These are phyloP conservation scores for Laguncularia racemosa DNA, from an alignment of 345 rosid species.

Conservation along the genomic window DNA sequence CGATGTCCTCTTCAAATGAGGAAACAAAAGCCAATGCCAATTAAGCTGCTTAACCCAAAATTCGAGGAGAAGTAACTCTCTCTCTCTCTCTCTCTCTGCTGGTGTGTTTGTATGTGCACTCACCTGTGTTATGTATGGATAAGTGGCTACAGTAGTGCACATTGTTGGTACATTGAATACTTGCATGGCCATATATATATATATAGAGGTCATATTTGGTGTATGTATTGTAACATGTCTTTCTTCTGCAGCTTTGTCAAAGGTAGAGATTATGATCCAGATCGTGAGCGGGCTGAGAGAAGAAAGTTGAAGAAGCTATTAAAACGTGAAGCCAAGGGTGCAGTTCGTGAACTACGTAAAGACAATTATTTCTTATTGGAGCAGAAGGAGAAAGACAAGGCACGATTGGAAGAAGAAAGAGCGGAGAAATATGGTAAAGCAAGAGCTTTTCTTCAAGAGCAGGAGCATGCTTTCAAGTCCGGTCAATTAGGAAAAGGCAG, in stretches of 20 bases:
- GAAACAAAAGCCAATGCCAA: conserved; percentile 70
- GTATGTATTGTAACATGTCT: not conserved
- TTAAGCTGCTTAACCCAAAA: conserved; percentile 66
- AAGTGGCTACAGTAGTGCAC: not conserved
- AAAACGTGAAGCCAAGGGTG: conserved; percentile 61
- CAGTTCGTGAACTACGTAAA: conserved; percentile 77
- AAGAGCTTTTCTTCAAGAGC: conserved; percentile 84
- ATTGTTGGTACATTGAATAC: not conserved
- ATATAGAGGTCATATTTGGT: not conserved
- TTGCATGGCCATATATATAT: too few relatives aligned
- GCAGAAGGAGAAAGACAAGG: conserved; percentile 59
- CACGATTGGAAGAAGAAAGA: conserved; percentile 43
- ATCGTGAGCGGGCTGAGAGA: conserved; percentile 55
- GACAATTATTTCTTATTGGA: conserved; percentile 49
- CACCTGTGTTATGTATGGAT: not conserved
- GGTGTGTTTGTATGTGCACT: not conserved
- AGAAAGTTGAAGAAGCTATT: conserved; percentile 56
- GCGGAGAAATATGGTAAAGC: conserved; percentile 64
- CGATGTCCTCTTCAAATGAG: conserved; percentile 74
- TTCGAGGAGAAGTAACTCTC: conserved; percentile 67
- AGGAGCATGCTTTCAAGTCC: conserved; percentile 78
- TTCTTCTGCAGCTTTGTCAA: conserved; percentile 59
- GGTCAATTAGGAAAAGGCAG: conserved; percentile 83
- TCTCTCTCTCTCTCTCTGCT: conserved; percentile 1
- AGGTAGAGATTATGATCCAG: conserved; percentile 95